Conservation (phyloP, 2,329 filamentous ascomycete species). For the Chalara sp. region DNA sequence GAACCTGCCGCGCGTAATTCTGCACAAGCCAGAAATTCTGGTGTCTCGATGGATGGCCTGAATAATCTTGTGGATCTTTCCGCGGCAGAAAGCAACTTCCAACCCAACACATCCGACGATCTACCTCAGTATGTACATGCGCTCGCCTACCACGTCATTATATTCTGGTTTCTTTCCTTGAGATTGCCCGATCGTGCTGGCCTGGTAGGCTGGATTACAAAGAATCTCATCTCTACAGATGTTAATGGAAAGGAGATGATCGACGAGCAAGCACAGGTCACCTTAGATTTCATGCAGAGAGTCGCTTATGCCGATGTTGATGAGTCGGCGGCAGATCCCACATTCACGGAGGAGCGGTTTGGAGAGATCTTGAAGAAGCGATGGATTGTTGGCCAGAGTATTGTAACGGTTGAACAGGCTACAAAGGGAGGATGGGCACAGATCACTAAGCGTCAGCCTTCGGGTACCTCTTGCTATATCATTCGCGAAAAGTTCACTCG, state of each 20-base stretch:
- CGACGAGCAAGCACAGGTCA: constrained; percentile 90
- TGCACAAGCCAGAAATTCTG: constrained; percentile 20
- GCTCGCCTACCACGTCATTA: constrained; percentile 88
- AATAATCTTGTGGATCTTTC: constrained; percentile 34
- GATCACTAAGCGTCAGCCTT: constrained; percentile 64
- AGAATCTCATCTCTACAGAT: constrained; percentile 73
- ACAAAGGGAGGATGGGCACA: constrained; percentile 60
- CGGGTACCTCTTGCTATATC: constrained; percentile 48
- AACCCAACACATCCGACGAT: constrained; percentile 54
- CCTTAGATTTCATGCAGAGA: constrained; percentile 90
- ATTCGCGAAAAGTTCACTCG: constrained; percentile 53
- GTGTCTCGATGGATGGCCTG: constrained; percentile 9
- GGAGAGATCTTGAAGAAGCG: constrained; percentile 60
- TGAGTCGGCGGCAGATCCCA: constrained; percentile 60
- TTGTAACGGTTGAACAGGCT: constrained; percentile 69
- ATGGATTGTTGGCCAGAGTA: constrained; percentile 68
- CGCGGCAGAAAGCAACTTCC: constrained; percentile 33
- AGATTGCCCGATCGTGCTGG: constrained; percentile 77
- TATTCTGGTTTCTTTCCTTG: constrained; percentile 92
- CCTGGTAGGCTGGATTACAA: constrained; percentile 85
- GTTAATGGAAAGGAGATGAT: constrained; percentile 65
- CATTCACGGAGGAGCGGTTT: constrained; percentile 59
- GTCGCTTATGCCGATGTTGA: constrained; percentile 80
- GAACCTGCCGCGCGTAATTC: constrained; percentile 30
- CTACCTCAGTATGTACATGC: constrained; percentile 91